These are phyloP conservation scores for Pichia exigua DNA, from an alignment of 805 yeast genomes.

Conservation along the genomic window DNA sequence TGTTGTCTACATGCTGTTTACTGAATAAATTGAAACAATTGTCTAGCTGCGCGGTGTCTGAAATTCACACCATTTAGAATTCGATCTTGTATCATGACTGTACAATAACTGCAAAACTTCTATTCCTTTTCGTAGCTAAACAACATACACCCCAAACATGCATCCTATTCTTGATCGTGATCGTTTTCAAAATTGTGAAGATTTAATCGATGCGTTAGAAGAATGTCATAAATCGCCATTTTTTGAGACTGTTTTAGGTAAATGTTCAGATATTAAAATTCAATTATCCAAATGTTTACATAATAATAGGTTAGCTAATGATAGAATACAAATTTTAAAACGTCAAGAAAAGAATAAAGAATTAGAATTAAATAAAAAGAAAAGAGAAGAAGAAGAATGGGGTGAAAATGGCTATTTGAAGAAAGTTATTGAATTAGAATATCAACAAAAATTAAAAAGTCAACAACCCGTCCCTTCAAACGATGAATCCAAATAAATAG, in stretches of 20 bases:
- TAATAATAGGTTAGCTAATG: slow-evolving; percentile 58
- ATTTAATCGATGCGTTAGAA: slow-evolving; percentile 78
- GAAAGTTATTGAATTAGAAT: slow-evolving; percentile 52
- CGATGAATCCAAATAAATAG: background rate
- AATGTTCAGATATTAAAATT: slow-evolving; percentile 77
- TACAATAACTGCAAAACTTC: too few relatives aligned
- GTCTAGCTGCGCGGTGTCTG: too few relatives aligned
- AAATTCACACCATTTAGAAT: too few relatives aligned
- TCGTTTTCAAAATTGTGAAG: slow-evolving; percentile 51
- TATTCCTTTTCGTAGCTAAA: too few relatives aligned
- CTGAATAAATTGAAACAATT: too few relatives aligned
- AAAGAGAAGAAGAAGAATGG: slow-evolving; percentile 66
- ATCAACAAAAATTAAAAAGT: slow-evolving; percentile 20
- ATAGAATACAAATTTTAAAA: slow-evolving; percentile 44
- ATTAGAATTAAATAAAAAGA: slow-evolving; percentile 49
- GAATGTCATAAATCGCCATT: slow-evolving; percentile 75
- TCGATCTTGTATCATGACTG: too few relatives aligned
- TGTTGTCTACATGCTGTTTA: too few relatives aligned
- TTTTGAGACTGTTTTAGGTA: slow-evolving; percentile 64
- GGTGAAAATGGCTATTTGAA: slow-evolving; percentile 69
- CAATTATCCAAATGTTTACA: slow-evolving; percentile 75
- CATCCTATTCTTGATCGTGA: slow-evolving; percentile 24
- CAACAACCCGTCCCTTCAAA: background rate
- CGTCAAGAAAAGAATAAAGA: slow-evolving; percentile 50
- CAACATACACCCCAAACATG: slow-evolving; percentile 9